These are phyloP conservation scores for Cucurbitaria berberidis DNA, from an alignment of 2,329 filamentous ascomycete genomes.

Conservation along the genomic window DNA sequence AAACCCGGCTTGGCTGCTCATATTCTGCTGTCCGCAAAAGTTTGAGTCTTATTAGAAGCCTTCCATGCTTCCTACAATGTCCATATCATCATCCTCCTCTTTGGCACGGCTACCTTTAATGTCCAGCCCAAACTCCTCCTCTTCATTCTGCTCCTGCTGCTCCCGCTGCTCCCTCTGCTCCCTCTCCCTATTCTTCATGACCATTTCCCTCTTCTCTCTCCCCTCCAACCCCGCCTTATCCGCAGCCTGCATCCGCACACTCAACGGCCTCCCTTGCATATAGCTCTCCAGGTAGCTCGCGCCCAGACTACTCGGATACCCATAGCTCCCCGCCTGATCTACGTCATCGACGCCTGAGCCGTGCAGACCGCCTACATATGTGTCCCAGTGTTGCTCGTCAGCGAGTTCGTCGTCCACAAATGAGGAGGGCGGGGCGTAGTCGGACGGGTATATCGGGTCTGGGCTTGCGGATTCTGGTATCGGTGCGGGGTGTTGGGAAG, in stretches of 20 bases:
- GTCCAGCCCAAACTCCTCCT: constrained; percentile 3
- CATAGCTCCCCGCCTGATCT: constrained; percentile 43
- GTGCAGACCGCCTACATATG: constrained; percentile 45
- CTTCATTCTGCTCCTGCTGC: constrained; percentile 6
- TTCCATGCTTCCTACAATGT: constrained; percentile 45
- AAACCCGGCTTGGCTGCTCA: not conserved
- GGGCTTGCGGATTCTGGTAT: constrained; percentile 25
- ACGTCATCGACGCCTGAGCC: constrained; percentile 45
- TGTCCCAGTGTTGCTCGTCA: constrained; percentile 36
- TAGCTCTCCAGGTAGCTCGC: constrained; percentile 49
- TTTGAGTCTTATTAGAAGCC: constrained; percentile 30
- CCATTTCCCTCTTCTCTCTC: constrained; percentile 30
- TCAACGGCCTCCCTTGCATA: constrained; percentile 44
- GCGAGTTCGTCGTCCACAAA: constrained; percentile 17
- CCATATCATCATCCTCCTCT: constrained; percentile 27
- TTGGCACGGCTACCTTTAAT: not conserved
- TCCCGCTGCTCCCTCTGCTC: not conserved
- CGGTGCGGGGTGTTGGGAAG: constrained; percentile 22
- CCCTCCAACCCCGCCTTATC: constrained; percentile 37
- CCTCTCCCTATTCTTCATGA: constrained; percentile 13
- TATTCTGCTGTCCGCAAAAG: not conserved
- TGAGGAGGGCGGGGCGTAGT: constrained; percentile 6
- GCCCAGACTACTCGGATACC: constrained; percentile 43
- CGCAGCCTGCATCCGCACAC: constrained; percentile 44
- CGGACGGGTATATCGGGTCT: constrained; percentile 28